Base-by-base conservation (phyloP, 2,329 filamentous ascomycete species). In the Cladosporium sp. region DNA sequence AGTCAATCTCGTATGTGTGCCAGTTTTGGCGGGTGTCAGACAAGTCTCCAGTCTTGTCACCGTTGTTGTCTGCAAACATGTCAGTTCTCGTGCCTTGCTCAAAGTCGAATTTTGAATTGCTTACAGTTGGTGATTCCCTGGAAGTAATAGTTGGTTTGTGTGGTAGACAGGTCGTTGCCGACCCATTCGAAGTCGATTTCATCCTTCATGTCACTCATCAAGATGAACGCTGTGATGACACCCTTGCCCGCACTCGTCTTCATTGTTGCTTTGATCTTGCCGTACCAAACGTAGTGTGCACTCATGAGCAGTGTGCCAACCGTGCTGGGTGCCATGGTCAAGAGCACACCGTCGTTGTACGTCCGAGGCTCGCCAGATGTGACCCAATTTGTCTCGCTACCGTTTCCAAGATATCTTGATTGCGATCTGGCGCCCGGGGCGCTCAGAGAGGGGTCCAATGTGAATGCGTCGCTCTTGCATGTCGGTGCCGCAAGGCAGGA, bases 171-270 rank as follows among this genome's bases (percentile, higher is more conserved):
- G 69, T 97, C 90, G 44, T 83, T 83, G 64, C 94, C 94, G 56
- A 99, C 83, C 72, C 89, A 97, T 74, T 99, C 94, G 72, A 91
- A 97, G 77, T 99, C 94, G 68, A 99, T 96, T 75, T 99, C 94
- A 70, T 99, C 94, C 81, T 97, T 96, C 69, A 95, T 89, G 69
- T 97, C 93, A 35, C 89, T 92, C 74, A 97, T 85, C 70, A 97
- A 80, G 72, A 99, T 99, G 72, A 99, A 99, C 28, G 91, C 93
- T 1, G 91, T 95, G n/a, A 99, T 89, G 20, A 99, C 94, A 80
- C 94, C 94, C 45, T 80, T 77, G 58, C 91, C 92, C 68, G 89
- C 86, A 63, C 87, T 88, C 0, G 91, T 93, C 80, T 91, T 94
- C 73, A 97, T 79, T 57, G 79, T 89, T 56, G 90, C 91, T 73